phyloP scores from a whole-genome alignment of 1,284 basidiomycete species.

The Ceratobasidium sp. region DNA sequence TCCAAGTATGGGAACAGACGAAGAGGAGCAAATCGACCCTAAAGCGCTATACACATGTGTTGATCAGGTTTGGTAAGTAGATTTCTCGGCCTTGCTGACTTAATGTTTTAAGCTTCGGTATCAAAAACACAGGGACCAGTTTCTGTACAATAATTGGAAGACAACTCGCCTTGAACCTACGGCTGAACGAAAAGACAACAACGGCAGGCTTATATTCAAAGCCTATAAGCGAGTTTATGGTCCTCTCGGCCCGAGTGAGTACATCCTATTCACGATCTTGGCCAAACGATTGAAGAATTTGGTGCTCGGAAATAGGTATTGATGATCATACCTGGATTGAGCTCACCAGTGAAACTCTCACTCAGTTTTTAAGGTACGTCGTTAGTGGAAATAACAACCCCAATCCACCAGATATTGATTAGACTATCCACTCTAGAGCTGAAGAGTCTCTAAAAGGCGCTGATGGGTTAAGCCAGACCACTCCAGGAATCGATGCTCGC shows the following conservation, averaged over 20 bases:
- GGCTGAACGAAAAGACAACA: not conserved
- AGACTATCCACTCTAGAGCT: not conserved
- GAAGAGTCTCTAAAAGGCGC: conserved; percentile 17
- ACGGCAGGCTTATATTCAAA: conserved; percentile 26
- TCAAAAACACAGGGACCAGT: conserved; percentile 11
- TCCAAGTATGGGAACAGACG: not conserved
- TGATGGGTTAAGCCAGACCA: not conserved
- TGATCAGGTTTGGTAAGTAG: conserved; percentile 31
- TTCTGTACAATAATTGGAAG: not conserved
- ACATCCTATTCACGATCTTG: not conserved
- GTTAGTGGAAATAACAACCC: no score
- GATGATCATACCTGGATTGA: conserved; percentile 40
- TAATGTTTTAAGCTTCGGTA: not conserved
- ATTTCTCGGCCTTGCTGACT: not conserved
- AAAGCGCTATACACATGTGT: conserved; percentile 18
- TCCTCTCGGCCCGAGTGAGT: conserved; percentile 15
- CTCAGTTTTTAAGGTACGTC: conserved; percentile 23
- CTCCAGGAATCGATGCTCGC: conserved; percentile 32
- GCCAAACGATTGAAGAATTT: not conserved
- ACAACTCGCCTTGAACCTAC: not conserved
- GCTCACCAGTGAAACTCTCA: not conserved
- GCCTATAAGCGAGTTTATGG: conserved; percentile 36
- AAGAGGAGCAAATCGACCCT: conserved; percentile 23
- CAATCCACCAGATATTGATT: not conserved
- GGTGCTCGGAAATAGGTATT: not conserved